Evolutionary conservation across 2,329 filamentous ascomycete species (phyloP).

Genomic region (Beauveria rudraprayagi): DNA sequence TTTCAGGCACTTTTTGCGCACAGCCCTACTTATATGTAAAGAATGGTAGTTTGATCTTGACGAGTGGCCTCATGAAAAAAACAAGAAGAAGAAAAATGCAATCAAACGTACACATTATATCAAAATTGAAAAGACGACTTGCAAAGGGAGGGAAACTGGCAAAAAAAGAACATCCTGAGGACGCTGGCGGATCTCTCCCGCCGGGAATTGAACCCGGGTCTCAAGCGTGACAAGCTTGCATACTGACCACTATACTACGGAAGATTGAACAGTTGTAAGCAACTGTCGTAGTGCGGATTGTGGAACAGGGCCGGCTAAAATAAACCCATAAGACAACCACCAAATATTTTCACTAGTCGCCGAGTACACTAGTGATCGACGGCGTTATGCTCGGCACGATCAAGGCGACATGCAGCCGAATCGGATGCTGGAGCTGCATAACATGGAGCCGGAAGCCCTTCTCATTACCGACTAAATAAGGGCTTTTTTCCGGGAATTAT

Average conservation of each 20-base stretch:
- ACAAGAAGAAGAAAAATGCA: neutral
- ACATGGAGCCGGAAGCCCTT: no score
- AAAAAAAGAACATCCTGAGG: conserved; percentile 9
- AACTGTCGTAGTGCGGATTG: conserved; percentile 11
- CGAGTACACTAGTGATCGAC: neutral
- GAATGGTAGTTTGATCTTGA: neutral
- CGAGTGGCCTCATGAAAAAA: neutral
- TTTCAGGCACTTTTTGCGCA: no score
- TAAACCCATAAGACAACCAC: neutral
- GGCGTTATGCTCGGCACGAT: no score
- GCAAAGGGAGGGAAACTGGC: neutral
- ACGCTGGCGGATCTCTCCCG: conserved; percentile 15
- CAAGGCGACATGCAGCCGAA: no score
- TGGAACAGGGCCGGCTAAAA: neutral
- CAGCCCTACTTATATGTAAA: no score
- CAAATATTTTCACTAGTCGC: neutral
- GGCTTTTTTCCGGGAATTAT: no score
- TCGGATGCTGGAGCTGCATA: no score
- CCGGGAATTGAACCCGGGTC: conserved; percentile 19
- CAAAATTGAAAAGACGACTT: no score
- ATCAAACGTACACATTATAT: no score
- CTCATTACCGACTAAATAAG: no score
- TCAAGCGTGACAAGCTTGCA: conserved; percentile 20
- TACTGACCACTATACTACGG: conserved; percentile 20
- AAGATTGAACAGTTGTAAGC: conserved; percentile 13